Evolutionary conservation across 805 yeast genomes (phyloP), one percentile per base, ranked within the genome.

Genomic region (Vanderwaltozyma yarrowii): DNA sequence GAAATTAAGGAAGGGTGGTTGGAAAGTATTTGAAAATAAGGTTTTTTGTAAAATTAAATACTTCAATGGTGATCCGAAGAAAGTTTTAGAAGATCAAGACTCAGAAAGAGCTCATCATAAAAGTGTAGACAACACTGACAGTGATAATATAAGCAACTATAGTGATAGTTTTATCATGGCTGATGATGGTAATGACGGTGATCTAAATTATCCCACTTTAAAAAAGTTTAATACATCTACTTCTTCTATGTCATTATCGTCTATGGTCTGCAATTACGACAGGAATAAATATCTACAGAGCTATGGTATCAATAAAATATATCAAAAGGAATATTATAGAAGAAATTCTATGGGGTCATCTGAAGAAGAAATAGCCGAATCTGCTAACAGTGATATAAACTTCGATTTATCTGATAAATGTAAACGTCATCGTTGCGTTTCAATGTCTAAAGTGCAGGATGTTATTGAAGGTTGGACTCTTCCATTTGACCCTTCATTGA

Each of bases 401-500:
- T 21, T 21, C 9, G 23, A 21, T 21, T 9, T n/a, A n/a, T n/a
- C 20, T 12, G 32, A 26, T 12, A 9, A 28, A 15, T 14, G 20
- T 23, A 30, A 35, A 17, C 33, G 49, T 19, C 41, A 49, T 34
- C 45, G 60, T 8, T 48, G 50, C 23, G 41, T 43, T 24, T 54
- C 61, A 2, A 32, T 41, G 9, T 54, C 63, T 1, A 40, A 46
- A 27, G 43, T 57, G 3, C 52, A 51, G 29, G 52, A 52, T 27
- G 45, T 45, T 1, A 36, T 52, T 5, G 58, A 53, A 19, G 26
- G 39, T 11, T 58, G 63, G 63, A 33, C 32, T 1, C 31, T 52
- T 23, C 62, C 62, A 5, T 58, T 56, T 38, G 61, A 58, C 35
- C 51, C 59, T 2, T 56, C 62, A 3, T 38, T 51, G 12, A 46